Percentiles rank a stretch among this genome's conserved stretches.
phyloP scores from a whole-genome alignment of 805 yeast species.

The Nakazawaea holstii region DNA sequence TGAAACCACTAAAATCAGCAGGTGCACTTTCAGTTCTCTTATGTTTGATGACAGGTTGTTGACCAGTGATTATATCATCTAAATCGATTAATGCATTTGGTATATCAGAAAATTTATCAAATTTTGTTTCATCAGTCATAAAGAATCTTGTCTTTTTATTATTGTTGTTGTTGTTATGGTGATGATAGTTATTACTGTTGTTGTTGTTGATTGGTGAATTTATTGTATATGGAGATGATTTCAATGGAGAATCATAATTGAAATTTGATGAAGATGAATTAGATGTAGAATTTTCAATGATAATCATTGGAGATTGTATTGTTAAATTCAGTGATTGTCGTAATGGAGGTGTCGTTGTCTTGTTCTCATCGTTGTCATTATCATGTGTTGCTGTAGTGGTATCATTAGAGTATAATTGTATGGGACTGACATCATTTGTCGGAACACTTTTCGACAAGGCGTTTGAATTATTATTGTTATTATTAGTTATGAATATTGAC shows the following conservation, averaged over 20 bases:
- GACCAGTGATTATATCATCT: conserved; percentile 15
- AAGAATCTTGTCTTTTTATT: conserved; percentile 18
- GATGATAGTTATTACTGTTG: background rate
- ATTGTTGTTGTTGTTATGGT: background rate
- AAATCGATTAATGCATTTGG: conserved; percentile 30
- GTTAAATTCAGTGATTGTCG: background rate
- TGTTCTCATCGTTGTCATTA: background rate
- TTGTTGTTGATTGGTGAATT: background rate
- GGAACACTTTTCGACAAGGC: conserved; percentile 1
- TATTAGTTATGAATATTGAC: conserved; percentile 12
- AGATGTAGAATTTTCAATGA: background rate
- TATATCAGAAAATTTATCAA: conserved; percentile 20
- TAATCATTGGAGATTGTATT: background rate
- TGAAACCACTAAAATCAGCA: background rate
- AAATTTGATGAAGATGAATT: background rate
- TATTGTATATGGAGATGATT: background rate
- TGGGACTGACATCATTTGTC: background rate
- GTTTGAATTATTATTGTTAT: conserved; percentile 4
- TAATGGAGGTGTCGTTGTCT: conserved; percentile 2
- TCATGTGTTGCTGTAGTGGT: background rate
- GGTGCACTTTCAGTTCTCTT: conserved; percentile 13
- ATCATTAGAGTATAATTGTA: background rate
- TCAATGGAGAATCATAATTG: background rate
- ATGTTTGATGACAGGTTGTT: conserved; percentile 6
- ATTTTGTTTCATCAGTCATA: conserved; percentile 26